Conservation (phyloP, 1,139 yeast genomes). For the Pichia sp. region DNA sequence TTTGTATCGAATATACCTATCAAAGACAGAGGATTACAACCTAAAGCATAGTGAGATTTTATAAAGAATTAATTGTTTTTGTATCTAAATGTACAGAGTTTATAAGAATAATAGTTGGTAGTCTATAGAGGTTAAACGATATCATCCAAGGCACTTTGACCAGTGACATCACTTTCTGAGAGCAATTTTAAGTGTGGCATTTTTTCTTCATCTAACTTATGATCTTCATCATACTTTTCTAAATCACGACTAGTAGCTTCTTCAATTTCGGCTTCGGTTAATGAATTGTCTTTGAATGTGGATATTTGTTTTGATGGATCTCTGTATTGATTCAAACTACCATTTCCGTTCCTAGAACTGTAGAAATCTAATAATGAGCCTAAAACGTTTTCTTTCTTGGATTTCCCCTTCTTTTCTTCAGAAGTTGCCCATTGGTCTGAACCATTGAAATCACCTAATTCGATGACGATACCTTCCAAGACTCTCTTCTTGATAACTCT, state of each 20-base stretch:
- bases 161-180: constrained; percentile 17
- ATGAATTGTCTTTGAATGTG: constrained; percentile 6
- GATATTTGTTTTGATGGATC: constrained; percentile 6
- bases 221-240: constrained; percentile 5
- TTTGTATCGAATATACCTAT: too few species aligned
- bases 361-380: constrained; percentile 15
- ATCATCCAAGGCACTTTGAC: constrained; percentile 11
- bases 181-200: constrained; percentile 16
- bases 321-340: constrained; percentile 3
- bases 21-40: too few species aligned
- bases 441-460: constrained; percentile 74
- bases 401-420: constrained; percentile 24
- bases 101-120: too few species aligned
- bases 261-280: constrained; percentile 40
- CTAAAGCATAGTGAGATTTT: too few species aligned
- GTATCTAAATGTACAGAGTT: too few species aligned
- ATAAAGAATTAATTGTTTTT: too few species aligned
- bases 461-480: constrained; percentile 80
- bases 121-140: too few species aligned
- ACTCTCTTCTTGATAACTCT: constrained; percentile 77
- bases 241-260: constrained; percentile 36
- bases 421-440: constrained; percentile 19
- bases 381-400: constrained; percentile 12
- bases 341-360: constrained; percentile 8
- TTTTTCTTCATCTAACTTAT: constrained; percentile 4